phyloP scores from a whole-genome alignment of 176 grass and related monocot genomes.

The Thalia dealbata region DNA sequence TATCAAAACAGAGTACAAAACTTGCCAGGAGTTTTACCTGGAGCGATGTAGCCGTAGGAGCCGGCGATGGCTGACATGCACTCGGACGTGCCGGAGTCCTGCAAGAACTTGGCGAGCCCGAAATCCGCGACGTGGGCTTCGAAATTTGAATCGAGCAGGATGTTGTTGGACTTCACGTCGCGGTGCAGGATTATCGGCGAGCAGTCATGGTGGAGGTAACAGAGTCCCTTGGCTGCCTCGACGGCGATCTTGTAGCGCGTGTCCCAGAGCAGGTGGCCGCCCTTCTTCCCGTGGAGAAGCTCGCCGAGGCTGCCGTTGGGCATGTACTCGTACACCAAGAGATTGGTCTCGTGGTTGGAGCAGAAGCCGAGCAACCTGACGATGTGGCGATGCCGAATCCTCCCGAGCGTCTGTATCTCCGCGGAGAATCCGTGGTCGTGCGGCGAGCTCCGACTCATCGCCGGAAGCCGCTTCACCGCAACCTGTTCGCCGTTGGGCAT shows the following conservation, averaged over 20 bases:
- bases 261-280: constrained; percentile 67
- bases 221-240: constrained; percentile 86
- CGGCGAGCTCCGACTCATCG: constrained; percentile 43
- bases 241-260: constrained; percentile 85
- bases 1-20: neutral
- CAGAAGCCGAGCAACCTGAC: constrained; percentile 79
- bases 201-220: constrained; percentile 96
- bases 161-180: constrained; percentile 98
- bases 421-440: constrained; percentile 82
- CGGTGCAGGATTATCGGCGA: constrained; percentile 77
- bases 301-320: constrained; percentile 87
- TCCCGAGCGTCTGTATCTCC: constrained; percentile 83
- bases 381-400: constrained; percentile 87
- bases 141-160: constrained; percentile 64
- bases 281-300: constrained; percentile 84
- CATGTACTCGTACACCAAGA: constrained; percentile 94
- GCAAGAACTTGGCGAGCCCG: constrained; percentile 84
- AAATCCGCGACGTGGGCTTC: constrained; percentile 90
- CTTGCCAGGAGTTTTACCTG: constrained; percentile 34
- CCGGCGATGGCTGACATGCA: constrained; percentile 97
- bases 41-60: constrained; percentile 93
- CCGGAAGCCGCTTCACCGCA: constrained; percentile 74
- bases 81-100: constrained; percentile 51
- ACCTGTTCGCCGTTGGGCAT: constrained; percentile 51
- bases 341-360: constrained; percentile 62